These are phyloP conservation scores for Leptosphaerulina australis DNA, from an alignment of 2,329 filamentous ascomycete genomes.

Conservation along the genomic window DNA sequence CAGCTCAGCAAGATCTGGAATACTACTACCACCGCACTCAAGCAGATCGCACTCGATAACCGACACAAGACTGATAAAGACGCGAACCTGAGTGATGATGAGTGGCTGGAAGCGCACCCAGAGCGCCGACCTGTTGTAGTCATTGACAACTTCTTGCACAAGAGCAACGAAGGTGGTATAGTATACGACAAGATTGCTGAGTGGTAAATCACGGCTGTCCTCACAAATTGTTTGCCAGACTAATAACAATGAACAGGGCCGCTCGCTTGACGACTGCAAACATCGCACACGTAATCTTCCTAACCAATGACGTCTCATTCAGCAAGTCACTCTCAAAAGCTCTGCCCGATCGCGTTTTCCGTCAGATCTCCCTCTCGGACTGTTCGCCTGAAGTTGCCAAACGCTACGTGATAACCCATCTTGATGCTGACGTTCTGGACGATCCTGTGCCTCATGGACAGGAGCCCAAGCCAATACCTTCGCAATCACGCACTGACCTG, in stretches of 20 bases:
- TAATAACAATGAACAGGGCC: slow-evolving; percentile 58
- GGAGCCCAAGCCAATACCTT: slow-evolving; percentile 52
- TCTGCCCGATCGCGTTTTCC: slow-evolving; percentile 88
- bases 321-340: slow-evolving; percentile 86
- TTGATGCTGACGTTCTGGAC: slow-evolving; percentile 61
- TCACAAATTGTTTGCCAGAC: neutral
- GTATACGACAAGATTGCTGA: slow-evolving; percentile 69
- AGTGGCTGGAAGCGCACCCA: slow-evolving; percentile 87
- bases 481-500: slow-evolving; percentile 62
- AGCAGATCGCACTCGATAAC: slow-evolving; percentile 72
- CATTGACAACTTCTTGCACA: slow-evolving; percentile 90
- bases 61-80: slow-evolving; percentile 77
- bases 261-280: slow-evolving; percentile 84
- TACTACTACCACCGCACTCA: slow-evolving; percentile 79
- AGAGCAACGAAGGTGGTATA: slow-evolving; percentile 59
- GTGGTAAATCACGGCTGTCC: slow-evolving; percentile 57
- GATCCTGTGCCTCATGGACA: slow-evolving; percentile 48
- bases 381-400: slow-evolving; percentile 83
- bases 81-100: slow-evolving; percentile 74
- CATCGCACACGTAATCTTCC: slow-evolving; percentile 90
- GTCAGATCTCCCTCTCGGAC: slow-evolving; percentile 83
- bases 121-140: slow-evolving; percentile 83
- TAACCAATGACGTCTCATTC: slow-evolving; percentile 88
- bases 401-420: slow-evolving; percentile 83
- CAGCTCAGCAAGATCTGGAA: slow-evolving; percentile 89